These are phyloP conservation scores for Eutrema yunnanense DNA, from an alignment of 345 rosid genomes.

Conservation along the genomic window DNA sequence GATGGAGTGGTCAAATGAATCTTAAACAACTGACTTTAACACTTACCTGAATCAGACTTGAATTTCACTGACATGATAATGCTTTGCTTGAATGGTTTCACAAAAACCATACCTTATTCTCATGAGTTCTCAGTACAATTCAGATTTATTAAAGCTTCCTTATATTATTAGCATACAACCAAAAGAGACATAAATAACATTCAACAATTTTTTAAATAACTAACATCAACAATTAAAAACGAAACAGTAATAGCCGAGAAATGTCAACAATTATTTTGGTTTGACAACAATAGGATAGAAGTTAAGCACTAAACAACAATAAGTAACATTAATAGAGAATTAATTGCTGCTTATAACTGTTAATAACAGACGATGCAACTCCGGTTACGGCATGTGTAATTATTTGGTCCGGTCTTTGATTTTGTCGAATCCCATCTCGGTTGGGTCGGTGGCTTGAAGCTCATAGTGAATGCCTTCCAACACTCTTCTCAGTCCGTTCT, in stretches of 20 bases:
- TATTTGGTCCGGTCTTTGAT: constrained; percentile 66
- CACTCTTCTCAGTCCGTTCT: constrained; percentile 73
- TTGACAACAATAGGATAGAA: background rate
- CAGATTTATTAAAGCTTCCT: background rate
- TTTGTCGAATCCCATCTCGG: constrained; percentile 94
- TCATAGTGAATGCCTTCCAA: constrained; percentile 87
- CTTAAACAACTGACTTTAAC: no score
- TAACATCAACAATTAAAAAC: background rate
- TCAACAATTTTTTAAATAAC: background rate
- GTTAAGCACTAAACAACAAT: constrained; percentile 21
- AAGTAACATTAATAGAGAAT: background rate
- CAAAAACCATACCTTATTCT: background rate
- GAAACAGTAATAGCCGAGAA: background rate
- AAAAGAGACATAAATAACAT: background rate
- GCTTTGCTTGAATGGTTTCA: background rate
- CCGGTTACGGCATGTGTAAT: background rate
- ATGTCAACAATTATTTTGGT: background rate
- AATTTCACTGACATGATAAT: background rate
- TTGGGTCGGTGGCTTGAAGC: constrained; percentile 89
- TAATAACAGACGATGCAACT: constrained; percentile 17
- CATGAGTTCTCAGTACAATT: background rate
- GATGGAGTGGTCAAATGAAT: no score
- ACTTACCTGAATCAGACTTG: no score
- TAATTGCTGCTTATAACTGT: background rate
- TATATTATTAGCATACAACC: constrained; percentile 1